Percentiles rank a stretch among this genome's conserved stretches.
Evolutionary conservation across 495 filamentous ascomycete genomes (phyloP).

Genomic region (Penicillium macrosclerotiorum): DNA sequence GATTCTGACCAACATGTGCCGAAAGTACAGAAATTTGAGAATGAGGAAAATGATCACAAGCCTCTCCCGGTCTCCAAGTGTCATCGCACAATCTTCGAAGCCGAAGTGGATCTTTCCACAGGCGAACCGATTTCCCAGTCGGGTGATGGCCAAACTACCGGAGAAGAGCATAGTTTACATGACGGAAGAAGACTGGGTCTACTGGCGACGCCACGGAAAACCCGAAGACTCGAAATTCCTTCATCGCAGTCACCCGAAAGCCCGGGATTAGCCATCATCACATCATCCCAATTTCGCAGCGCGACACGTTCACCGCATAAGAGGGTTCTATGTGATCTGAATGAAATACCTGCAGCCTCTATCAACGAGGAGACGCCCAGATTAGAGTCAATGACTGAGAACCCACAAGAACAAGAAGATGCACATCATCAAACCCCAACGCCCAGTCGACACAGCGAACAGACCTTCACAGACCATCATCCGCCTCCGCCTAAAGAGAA

Average conservation of each 20-base stretch:
- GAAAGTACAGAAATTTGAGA: background rate
- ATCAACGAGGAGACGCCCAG: constrained; percentile 28
- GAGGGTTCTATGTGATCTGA: constrained; percentile 5
- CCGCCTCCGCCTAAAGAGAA: background rate
- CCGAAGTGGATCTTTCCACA: constrained; percentile 25
- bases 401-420: constrained; percentile 3
- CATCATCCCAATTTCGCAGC: constrained; percentile 38
- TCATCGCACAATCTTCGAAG: constrained; percentile 13
- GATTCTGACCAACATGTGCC: background rate
- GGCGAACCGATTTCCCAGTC: constrained; percentile 23
- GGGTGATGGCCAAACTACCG: constrained; percentile 10
- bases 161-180: background rate
- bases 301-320: constrained; percentile 32
- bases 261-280: constrained; percentile 37
- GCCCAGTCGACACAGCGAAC: background rate
- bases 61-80: constrained; percentile 8
- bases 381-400: constrained; percentile 1
- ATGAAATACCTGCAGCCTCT: background rate
- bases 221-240: constrained; percentile 35
- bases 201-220: constrained; percentile 37
- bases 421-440: constrained; percentile 5
- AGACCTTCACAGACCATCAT: constrained; percentile 2
- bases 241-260: constrained; percentile 49
- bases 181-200: background rate
- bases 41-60: background rate